These are phyloP conservation scores for Sesbania bispinosa DNA, from an alignment of 306 rosid genomes.

Conservation along the genomic window DNA sequence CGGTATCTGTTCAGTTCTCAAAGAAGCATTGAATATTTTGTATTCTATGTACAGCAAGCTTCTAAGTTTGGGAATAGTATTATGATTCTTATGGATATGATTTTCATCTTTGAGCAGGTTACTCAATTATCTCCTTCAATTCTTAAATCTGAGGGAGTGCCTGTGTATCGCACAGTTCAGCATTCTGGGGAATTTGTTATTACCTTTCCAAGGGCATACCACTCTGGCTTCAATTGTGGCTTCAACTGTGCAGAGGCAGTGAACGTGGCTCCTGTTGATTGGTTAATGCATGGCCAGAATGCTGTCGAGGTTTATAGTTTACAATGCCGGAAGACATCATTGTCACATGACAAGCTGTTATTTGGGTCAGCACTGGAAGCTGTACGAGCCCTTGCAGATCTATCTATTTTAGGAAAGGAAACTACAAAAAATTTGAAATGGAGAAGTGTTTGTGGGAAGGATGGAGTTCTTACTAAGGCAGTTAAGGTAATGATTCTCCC, in stretches of 20 bases:
- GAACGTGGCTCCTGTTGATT: constrained; percentile 96
- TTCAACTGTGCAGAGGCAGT: constrained; percentile 99
- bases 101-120: constrained; percentile 55
- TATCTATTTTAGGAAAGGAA: constrained; percentile 38
- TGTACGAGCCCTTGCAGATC: constrained; percentile 52
- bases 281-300: constrained; percentile 91
- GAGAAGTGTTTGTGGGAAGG: constrained; percentile 73
- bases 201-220: constrained; percentile 97
- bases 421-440: constrained; percentile 47
- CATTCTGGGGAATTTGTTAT: constrained; percentile 88
- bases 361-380: constrained; percentile 78
- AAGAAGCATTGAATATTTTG: background rate
- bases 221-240: constrained; percentile 93
- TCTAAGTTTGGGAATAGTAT: background rate
- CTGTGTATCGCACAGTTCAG: constrained; percentile 74
- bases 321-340: constrained; percentile 83
- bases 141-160: constrained; percentile 87
- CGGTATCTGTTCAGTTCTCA: background rate
- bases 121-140: constrained; percentile 95
- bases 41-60: background rate
- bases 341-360: constrained; percentile 91
- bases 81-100: constrained; percentile 3
- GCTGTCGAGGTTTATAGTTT: constrained; percentile 88
- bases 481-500: constrained; percentile 55
- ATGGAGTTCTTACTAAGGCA: constrained; percentile 70